A percentile compares a stretch with the other conserved stretches of the same genome.
Evolutionary conservation across 2,329 filamentous ascomycete genomes (phyloP).

Genomic region (Scleromitrula shiraiana): DNA sequence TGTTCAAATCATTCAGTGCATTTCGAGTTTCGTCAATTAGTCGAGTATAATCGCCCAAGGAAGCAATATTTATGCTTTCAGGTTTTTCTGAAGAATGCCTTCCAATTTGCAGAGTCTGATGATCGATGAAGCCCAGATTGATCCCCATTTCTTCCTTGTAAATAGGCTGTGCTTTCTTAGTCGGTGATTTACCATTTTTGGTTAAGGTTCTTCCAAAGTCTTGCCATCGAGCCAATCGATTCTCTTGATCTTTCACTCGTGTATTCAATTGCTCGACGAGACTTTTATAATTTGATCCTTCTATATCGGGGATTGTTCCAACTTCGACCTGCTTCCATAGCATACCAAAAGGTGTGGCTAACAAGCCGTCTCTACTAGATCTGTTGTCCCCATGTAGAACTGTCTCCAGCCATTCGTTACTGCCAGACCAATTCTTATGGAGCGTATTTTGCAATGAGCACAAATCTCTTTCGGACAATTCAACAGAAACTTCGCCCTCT

Average conservation of each 20-base stretch:
- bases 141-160: constrained; percentile 26
- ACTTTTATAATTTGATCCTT: constrained; percentile 38
- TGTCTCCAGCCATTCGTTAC: constrained; percentile 63
- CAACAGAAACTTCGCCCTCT: constrained; percentile 21
- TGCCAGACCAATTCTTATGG: constrained; percentile 70
- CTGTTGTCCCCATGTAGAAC: constrained; percentile 59
- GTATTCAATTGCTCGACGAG: constrained; percentile 64
- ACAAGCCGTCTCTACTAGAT: constrained; percentile 50
- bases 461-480: constrained; percentile 23
- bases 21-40: constrained; percentile 25
- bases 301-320: constrained; percentile 48
- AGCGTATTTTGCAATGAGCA: constrained; percentile 50
- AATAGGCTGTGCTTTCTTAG: constrained; percentile 16
- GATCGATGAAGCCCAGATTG: constrained; percentile 46
- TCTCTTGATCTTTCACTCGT: constrained; percentile 58
- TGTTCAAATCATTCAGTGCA: constrained; percentile 26
- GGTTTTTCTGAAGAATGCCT: constrained; percentile 26
- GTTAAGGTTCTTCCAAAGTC: constrained; percentile 44
- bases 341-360: constrained; percentile 58
- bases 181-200: constrained; percentile 17
- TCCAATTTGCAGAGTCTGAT: constrained; percentile 41
- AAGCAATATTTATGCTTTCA: constrained; percentile 2
- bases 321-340: constrained; percentile 63
- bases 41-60: constrained; percentile 24
- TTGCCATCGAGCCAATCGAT: constrained; percentile 66